Percentiles rank a stretch among this genome's conserved stretches.
Conservation (phyloP, 2,329 filamentous ascomycete genomes). For the Ascochyta fabae region DNA sequence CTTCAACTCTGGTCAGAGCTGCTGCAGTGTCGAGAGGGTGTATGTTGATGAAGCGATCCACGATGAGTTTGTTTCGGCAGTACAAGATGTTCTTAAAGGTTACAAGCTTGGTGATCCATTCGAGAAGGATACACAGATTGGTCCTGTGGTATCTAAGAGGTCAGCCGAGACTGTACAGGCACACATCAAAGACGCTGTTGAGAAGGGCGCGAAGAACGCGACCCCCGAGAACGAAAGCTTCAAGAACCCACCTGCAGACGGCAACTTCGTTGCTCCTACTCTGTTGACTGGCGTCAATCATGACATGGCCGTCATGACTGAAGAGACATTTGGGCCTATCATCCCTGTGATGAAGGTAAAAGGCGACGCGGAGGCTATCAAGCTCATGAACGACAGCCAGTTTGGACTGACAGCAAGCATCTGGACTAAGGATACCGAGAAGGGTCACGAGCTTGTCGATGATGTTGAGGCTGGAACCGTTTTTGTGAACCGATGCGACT, state of each 20-base stretch:
- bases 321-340: constrained; percentile 94
- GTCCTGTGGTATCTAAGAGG: constrained; percentile 83
- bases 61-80: constrained; percentile 78
- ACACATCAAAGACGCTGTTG: constrained; percentile 82
- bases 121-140: constrained; percentile 78
- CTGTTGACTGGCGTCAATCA: constrained; percentile 81
- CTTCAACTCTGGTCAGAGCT: constrained; percentile 98
- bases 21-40: constrained; percentile 89
- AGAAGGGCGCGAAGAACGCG: constrained; percentile 81
- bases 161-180: constrained; percentile 77
- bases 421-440: constrained; percentile 87
- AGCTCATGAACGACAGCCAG: constrained; percentile 91
- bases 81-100: constrained; percentile 76
- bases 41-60: constrained; percentile 88
- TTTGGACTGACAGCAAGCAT: constrained; percentile 96
- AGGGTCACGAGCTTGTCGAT: constrained; percentile 77
- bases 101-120: constrained; percentile 91
- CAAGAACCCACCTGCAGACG: constrained; percentile 71
- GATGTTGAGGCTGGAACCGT: constrained; percentile 91
- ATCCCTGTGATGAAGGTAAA: constrained; percentile 89
- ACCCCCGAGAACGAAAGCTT: constrained; percentile 86
- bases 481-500: constrained; percentile 95
- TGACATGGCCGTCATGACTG: constrained; percentile 85
- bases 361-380: constrained; percentile 79
- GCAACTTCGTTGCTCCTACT: constrained; percentile 88